phyloP scores from a whole-genome alignment of 164 flowering plant species.

The Vitis rotundifolia region DNA sequence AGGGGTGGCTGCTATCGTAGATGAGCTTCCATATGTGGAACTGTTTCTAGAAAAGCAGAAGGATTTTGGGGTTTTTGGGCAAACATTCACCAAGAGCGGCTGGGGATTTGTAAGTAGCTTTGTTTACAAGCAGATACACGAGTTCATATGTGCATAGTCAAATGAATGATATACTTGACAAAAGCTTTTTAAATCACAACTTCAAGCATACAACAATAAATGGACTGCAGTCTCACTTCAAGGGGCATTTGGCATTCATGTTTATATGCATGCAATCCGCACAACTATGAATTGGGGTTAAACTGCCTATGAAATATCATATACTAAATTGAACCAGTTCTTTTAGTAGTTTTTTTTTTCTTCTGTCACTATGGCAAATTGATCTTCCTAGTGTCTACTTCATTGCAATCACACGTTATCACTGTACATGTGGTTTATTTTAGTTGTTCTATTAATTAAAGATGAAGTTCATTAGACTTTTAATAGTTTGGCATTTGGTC shows the following conservation, averaged over 20 bases:
- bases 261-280: neutral
- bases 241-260: neutral
- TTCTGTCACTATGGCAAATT: too few species aligned
- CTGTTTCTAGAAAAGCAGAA: conserved; percentile 49
- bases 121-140: neutral
- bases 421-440: too few species aligned
- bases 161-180: neutral
- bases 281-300: neutral
- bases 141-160: neutral
- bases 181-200: neutral
- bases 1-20: conserved; percentile 79
- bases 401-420: too few species aligned
- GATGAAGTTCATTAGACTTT: neutral
- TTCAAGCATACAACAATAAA: neutral
- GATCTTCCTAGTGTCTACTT: too few species aligned
- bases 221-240: neutral
- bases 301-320: neutral
- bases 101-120: conserved; percentile 88
- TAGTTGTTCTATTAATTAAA: too few species aligned
- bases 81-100: conserved; percentile 65
- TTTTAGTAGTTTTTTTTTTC: too few species aligned
- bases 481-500: neutral
- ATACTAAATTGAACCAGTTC: too few species aligned
- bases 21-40: conserved; percentile 79
- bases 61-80: conserved; percentile 63